Evolutionary conservation across 768 basidiomycete genomes (phyloP).

Genomic region (Hericium alpestre): DNA sequence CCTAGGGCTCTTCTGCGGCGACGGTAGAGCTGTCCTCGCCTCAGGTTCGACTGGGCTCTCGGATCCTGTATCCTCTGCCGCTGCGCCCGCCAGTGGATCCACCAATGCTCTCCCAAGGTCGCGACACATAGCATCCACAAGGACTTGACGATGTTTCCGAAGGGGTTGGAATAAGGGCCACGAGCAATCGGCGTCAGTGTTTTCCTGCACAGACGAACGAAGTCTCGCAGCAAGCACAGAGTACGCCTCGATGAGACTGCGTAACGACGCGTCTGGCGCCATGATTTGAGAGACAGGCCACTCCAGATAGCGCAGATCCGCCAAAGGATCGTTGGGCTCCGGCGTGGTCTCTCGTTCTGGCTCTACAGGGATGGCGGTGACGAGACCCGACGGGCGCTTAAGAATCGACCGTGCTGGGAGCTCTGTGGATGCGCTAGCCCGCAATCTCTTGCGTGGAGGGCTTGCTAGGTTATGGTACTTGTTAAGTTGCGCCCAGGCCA

Average conservation of each 20-base stretch:
- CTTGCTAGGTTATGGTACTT: conserved; percentile 33
- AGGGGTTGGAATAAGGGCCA: conserved; percentile 70
- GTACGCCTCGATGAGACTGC: conserved; percentile 65
- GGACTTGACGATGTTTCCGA: conserved; percentile 36
- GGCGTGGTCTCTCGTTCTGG: conserved; percentile 56
- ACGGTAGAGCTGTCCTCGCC: conserved; percentile 35
- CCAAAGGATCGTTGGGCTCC: conserved; percentile 62
- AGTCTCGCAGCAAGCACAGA: conserved; percentile 58
- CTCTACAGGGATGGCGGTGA: conserved; percentile 29
- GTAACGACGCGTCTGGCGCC: conserved; percentile 33
- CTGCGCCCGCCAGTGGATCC: conserved; percentile 32
- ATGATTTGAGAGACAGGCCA: conserved; percentile 54
- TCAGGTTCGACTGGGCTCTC: conserved; percentile 1
- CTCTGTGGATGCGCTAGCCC: conserved; percentile 26
- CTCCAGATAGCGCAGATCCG: conserved; percentile 53
- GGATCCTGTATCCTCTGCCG: conserved; percentile 1
- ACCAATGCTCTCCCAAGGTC: conserved; percentile 58
- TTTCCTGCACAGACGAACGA: conserved; percentile 30
- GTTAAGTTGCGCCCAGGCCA: conserved; percentile 44
- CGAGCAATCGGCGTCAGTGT: conserved; percentile 46
- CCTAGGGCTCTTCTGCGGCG: conserved; percentile 59
- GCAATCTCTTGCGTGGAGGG: conserved; percentile 11
- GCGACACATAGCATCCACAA: conserved; percentile 52
- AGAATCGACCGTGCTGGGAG: conserved; percentile 59
- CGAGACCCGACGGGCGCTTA: conserved; percentile 35